Evolutionary conservation across 306 rosid species (phyloP), one percentile per base, ranked within the genome.

Genomic region (Inga leiocalycina): DNA sequence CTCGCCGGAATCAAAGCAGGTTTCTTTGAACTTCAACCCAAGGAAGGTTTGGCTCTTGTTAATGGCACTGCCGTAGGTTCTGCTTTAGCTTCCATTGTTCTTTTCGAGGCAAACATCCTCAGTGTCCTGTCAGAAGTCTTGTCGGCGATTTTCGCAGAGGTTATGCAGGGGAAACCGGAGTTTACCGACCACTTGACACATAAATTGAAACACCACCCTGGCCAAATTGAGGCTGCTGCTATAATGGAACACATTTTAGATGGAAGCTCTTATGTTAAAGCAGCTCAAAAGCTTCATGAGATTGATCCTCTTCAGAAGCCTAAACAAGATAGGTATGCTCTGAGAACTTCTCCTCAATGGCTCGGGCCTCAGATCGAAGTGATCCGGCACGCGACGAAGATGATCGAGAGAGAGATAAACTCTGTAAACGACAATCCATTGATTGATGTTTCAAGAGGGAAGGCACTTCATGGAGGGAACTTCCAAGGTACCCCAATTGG

Each of bases 221-320:
- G 98, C 8, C 98, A 95, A n/a, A 95, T 95, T 84, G 98, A 95
- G 78, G 98, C 98, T 65, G 98, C 97, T 2, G 98, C 98, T 44
- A 91, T 95, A 74, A 95, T 95, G 98, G 98, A 95, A 77, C 97
- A 95, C 87, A 92, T 95, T 79, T 80, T 95, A 14, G 95, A 88
- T 77, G 98, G 98, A 46, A 95, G 98, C 70, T 86, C 93, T 14
- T 90, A 85, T 74, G 88, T 93, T 19, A 93, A 93, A 77, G 89
- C 91, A 19, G 98, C 98, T 14, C 79, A 88, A 56, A 91, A 88
- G 74, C 57, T 89, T 1, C 98, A 92, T 75, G 98, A 93, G 51
- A 73, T 79, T 30, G 95, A 95, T 83, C 98, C 98, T 22, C 94
- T 95, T 67, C 98, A 95, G 74, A 93, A 93, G 91, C 98, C 98